Base-by-base conservation (phyloP, 192 early-diverging fungal species). In the Dissophora ornata region DNA sequence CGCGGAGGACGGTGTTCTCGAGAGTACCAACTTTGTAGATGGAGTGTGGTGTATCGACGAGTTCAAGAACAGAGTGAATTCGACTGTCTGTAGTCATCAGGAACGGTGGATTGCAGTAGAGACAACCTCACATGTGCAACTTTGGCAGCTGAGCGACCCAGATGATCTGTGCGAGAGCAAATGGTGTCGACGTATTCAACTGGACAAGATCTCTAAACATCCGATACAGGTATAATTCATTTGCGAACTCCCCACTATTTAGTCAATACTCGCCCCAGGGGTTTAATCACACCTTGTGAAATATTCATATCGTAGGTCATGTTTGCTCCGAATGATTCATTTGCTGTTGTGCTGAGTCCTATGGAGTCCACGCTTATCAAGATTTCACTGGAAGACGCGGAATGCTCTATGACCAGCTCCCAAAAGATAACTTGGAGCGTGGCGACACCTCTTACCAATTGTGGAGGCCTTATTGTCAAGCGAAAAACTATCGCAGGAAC, bases 21-120 rank as follows among this genome's bases (percentile, higher is more conserved):
- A 51, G 28, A 68, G 66, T 28, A 51, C 66, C 1, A 1, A 25
- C 18, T 58, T 50, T 51, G 21, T 47, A n/a, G 66, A 68, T 6
- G 66, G 66, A 41, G 34, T 68, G 15, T 68, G 66, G 66, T 68
- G 66, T 13, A 68, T 68, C 11, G 56, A 57, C 2, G 66, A 68
- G 19, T 25, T 16, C 26, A 40, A 30, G 11, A 0, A 24, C 32
- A n/a, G 29, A 5, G 32, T 58, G 11, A 16, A 18, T 8, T 48
- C 34, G 1, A 51, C 38, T 11, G 38, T 58, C 9, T 68, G 66
- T 21, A 47, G 66, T 9, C 15, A 58, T 11, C 15, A 11, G 19
- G 47, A 68, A 0, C 55, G 32, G 13, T 68, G 66, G 66, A 50
- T 68, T 21, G 56, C 66, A 0, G 4, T 68, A 13, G 66, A 68